These are phyloP conservation scores for Zygoascus sp. DNA, from an alignment of 1,139 yeast species.

Conservation along the genomic window DNA sequence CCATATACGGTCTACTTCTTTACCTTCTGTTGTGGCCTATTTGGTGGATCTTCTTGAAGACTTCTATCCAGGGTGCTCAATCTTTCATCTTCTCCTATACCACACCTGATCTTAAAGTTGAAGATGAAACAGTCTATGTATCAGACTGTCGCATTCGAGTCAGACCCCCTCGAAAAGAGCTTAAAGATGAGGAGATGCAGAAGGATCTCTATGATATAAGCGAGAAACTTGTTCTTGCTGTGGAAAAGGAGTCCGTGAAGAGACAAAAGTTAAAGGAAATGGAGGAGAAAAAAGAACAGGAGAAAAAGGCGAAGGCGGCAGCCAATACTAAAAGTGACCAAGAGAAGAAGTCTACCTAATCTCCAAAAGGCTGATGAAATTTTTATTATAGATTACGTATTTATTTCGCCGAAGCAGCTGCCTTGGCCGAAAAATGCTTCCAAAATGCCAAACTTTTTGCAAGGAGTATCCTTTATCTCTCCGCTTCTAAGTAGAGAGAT, in stretches of 20 bases:
- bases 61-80: conserved; percentile 75
- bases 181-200: conserved; percentile 58
- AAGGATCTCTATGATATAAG: conserved; percentile 59
- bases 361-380: conserved; percentile 1
- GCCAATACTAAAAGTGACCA: conserved; percentile 8
- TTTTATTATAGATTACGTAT: neutral
- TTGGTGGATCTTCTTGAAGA: conserved; percentile 75
- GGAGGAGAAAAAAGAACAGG: neutral
- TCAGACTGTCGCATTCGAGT: conserved; percentile 63
- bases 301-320: conserved; percentile 4
- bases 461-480: conserved; percentile 1
- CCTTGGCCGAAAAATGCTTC: too few relatives aligned
- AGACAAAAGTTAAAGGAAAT: conserved; percentile 20
- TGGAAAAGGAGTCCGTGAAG: conserved; percentile 70
- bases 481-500: conserved; percentile 60
- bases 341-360: neutral
- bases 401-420: too few relatives aligned
- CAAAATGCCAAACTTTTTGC: too few relatives aligned
- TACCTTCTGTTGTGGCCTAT: conserved; percentile 74
- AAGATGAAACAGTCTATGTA: conserved; percentile 62
- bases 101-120: conserved; percentile 62
- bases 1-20: conserved; percentile 59
- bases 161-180: conserved; percentile 58
- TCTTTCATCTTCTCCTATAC: conserved; percentile 62
- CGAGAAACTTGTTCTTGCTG: conserved; percentile 46